Evolutionary conservation across 2,329 filamentous ascomycete species (phyloP), one percentile per base, ranked within the genome.

Genomic region (Bertia moriformis): DNA sequence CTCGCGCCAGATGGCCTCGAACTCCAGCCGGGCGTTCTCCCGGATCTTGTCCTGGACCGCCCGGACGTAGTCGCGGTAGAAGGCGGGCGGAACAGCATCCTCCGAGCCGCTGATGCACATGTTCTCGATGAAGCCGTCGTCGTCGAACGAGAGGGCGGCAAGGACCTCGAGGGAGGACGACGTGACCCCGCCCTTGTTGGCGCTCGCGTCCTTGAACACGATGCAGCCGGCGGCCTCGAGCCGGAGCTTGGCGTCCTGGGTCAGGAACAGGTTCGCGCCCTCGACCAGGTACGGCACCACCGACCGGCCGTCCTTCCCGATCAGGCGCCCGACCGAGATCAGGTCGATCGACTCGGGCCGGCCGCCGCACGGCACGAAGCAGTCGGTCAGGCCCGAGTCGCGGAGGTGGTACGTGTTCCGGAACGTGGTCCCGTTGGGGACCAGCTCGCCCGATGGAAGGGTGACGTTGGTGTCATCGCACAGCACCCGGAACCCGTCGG

Each of bases 101-200:
- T n/a, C n/a, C n/a, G n/a, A n/a, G 29, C 57, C 53, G 47, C 87
- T 76, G 46, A 91, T 73, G 61, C 91, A 98, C 91, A 98, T 98
- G 69, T 98, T 79, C 60, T 87, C 69, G 39, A 82, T 72, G 63
- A 98, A 98, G 46, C 79, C 76, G 41, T 75, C 66, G 48, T 98
- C 91, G 51, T 98, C 85, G 54, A 98, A 96, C 30, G 87, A 91
- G 41, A 98, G 71, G 13, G 87, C 91, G 4, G 91, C 91, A 18
- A 98, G 74, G 4, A 98, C 91, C 54, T 98, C 91, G 20, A 96
- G 78, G 1, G 91, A 96, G 0, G 91, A 96, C 1, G 87, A 95
- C 1, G 91, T 98, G 36, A 98, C 91, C 57, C 91, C 91, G 47
- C 91, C 91, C 70, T 98, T 98, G 73, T 98, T 98, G 41, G 89